Evolutionary conservation across 148 eudicot species (phyloP).

Genomic region (Pouteria glomerata): DNA sequence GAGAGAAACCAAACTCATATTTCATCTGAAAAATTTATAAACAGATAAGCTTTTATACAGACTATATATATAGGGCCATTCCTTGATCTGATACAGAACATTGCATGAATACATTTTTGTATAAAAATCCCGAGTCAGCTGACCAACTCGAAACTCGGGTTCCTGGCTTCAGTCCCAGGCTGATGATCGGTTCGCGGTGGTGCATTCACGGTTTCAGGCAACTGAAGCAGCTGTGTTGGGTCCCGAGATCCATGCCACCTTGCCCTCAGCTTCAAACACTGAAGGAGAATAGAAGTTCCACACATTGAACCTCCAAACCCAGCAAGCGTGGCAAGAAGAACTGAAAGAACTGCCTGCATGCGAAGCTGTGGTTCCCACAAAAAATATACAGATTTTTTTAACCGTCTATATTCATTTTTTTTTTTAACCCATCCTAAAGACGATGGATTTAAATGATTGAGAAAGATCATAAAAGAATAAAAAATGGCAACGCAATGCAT

Average conservation of each 20-base stretch:
- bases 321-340: constrained; percentile 71
- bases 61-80: too few species aligned
- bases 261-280: constrained; percentile 38
- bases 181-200: constrained; percentile 12
- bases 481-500: too few species aligned
- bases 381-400: not conserved
- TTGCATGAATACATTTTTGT: not conserved
- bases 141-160: not conserved
- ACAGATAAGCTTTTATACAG: not conserved
- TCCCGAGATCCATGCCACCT: constrained; percentile 26
- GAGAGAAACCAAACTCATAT: not conserved
- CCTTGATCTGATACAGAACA: not conserved
- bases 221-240: constrained; percentile 19
- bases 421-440: not conserved
- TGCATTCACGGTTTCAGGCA: constrained; percentile 15
- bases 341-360: constrained; percentile 61
- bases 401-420: too few species aligned
- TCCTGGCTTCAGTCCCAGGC: not conserved
- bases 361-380: constrained; percentile 44
- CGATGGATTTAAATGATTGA: not conserved
- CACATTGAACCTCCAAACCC: constrained; percentile 83
- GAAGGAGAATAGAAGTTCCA: constrained; percentile 50
- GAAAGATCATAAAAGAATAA: too few species aligned
- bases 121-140: constrained; percentile 1
- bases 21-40: not conserved